Conservation (phyloP, 352 stramenopile genomes). For the Phytophthora brassicae region DNA sequence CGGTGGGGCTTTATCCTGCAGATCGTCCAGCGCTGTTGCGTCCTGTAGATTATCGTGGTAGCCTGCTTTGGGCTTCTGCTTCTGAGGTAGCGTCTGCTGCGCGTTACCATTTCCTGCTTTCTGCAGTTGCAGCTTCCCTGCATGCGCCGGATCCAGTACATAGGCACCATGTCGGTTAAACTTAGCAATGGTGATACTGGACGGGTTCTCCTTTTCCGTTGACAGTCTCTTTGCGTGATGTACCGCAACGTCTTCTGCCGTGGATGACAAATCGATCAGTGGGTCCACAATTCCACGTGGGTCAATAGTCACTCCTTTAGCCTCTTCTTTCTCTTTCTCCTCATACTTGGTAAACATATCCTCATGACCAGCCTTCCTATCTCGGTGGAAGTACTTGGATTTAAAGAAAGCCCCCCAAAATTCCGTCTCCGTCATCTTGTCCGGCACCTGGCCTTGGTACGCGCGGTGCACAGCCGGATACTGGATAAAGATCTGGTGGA, state of each 20-base stretch:
- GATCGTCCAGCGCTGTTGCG: slow-evolving; percentile 72
- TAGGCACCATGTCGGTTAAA: slow-evolving; percentile 86
- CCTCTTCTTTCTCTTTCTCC: slow-evolving; percentile 70
- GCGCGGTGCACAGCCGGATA: slow-evolving; percentile 86
- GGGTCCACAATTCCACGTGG: slow-evolving; percentile 74
- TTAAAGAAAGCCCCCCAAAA: slow-evolving; percentile 90
- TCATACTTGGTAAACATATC: slow-evolving; percentile 88
- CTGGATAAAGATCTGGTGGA: slow-evolving; percentile 91
- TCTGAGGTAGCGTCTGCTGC: slow-evolving; percentile 36
- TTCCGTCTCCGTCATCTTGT: slow-evolving; percentile 90
- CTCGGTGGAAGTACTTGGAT: slow-evolving; percentile 89
- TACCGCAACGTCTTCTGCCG: slow-evolving; percentile 59
- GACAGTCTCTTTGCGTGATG: slow-evolving; percentile 39
- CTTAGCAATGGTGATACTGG: slow-evolving; percentile 80
- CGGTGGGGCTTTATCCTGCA: slow-evolving; percentile 46
- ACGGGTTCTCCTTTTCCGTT: slow-evolving; percentile 49
- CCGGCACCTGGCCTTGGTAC: slow-evolving; percentile 82
- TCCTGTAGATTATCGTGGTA: slow-evolving; percentile 63
- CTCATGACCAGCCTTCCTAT: slow-evolving; percentile 78
- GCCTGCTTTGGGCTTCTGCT: slow-evolving; percentile 46
- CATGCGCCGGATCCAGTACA: slow-evolving; percentile 74
- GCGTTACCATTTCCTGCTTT: slow-evolving; percentile 16
- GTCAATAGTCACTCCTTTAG: slow-evolving; percentile 44
- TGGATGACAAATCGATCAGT: slow-evolving; percentile 75
- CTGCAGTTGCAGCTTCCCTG: slow-evolving; percentile 52